Evolutionary conservation across 2,329 filamentous ascomycete species (phyloP), one percentile per base, ranked within the genome.

Genomic region (Aspergillus eucalypticola): DNA sequence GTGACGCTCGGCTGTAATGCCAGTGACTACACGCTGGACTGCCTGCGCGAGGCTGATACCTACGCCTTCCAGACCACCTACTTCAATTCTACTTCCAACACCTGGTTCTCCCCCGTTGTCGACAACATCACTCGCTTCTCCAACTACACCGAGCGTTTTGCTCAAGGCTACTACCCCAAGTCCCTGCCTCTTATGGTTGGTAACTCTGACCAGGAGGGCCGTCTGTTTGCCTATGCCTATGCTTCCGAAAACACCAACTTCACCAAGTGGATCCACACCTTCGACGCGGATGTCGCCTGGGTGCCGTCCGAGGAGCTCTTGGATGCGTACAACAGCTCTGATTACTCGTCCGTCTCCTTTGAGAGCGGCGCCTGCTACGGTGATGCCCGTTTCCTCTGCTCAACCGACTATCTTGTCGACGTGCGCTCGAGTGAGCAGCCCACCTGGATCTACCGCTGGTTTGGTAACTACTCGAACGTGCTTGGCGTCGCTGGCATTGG

Each of bases 391-490:
- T 68, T 68, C 63, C 53, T 67, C 51, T 68, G 66, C 46, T 52
- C 66, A 4, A 68, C 63, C 6, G 66, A 68, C 29, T 61, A 60
- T 52, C 27, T 67, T 8, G n/a, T 68, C 8, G 63, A 68, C 46
- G 8, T 68, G 42, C 66, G 66, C 41, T 46, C 66, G 3, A 56
- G 41, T 5, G 48, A 61, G 35, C 66, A 68, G 44, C 62, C 65
- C 15, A 66, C 63, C 39, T 68, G 66, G 66, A 56, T 64, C 54
- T 68, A 68, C 58, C 64, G 66, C 42, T 68, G 66, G 66, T 68
- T 68, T 39, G 66, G 66, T 2, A 42, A 66, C n/a, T 68, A 68
- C 52, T 61, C 59, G 13, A 67, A 67, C 35, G 61, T 60, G 3
- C 51, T 67, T n/a, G 57, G 57, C 10, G 56, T 66, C 6, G 2